Evolutionary conservation across 177 flowering plant genomes (phyloP).

Genomic region (Telopea speciosissima): DNA sequence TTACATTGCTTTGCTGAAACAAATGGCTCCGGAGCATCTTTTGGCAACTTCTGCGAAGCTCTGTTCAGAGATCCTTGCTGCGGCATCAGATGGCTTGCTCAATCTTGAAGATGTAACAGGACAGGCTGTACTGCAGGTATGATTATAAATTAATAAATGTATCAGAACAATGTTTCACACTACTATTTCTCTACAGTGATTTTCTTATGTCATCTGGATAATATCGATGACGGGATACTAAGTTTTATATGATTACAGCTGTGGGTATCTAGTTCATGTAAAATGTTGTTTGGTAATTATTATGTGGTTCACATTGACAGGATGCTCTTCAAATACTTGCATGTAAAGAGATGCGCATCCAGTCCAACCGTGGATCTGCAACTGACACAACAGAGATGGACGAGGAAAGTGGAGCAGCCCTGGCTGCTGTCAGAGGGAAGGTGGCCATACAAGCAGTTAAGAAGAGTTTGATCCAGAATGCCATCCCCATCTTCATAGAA

Average conservation of each 20-base stretch:
- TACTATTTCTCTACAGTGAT: too few relatives aligned
- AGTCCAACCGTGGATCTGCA: constrained; percentile 48
- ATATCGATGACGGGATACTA: too few relatives aligned
- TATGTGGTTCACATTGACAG: constrained; percentile 27
- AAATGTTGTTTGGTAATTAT: neutral
- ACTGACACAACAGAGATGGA: constrained; percentile 57
- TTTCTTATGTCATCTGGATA: too few relatives aligned
- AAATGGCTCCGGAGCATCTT: constrained; percentile 99
- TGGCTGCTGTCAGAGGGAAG: constrained; percentile 55
- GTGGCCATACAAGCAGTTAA: constrained; percentile 75
- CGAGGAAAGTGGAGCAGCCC: constrained; percentile 47
- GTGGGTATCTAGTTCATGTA: neutral
- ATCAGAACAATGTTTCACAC: too few relatives aligned
- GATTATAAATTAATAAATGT: neutral
- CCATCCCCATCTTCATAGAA: constrained; percentile 92
- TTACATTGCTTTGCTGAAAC: constrained; percentile 75
- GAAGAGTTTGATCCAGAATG: constrained; percentile 81
- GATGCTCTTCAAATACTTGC: constrained; percentile 79
- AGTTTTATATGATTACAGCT: neutral
- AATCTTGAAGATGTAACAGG: constrained; percentile 59
- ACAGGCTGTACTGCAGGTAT: constrained; percentile 86
- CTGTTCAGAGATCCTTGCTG: constrained; percentile 93
- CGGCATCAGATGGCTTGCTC: constrained; percentile 90
- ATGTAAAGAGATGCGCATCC: constrained; percentile 81
- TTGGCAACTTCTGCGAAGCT: constrained; percentile 92